Evolutionary conservation across 306 rosid species (phyloP), one percentile per base, ranked within the genome.

Genomic region (Urtica urens): DNA sequence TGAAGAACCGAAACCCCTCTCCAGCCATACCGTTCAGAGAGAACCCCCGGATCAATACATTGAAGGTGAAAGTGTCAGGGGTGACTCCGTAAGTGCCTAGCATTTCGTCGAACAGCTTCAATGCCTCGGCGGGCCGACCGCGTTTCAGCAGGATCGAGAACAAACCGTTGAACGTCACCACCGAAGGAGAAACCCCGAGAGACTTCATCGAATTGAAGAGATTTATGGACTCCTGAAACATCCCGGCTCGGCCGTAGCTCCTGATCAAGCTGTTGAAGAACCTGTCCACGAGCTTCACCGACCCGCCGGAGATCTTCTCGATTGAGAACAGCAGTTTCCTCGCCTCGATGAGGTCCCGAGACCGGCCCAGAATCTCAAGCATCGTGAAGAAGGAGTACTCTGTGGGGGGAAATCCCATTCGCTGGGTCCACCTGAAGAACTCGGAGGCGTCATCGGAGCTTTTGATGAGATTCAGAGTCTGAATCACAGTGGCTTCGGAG

Each of bases 21-120:
- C 77, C 86, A 43, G 82, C 78, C 90, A 72, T 74, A 22, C 72
- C 60, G 59, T 72, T 86, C 78, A 70, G 72, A 62, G 90, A 86
- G 43, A 82, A 82, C 44, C 96, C 94, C 34, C 81, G 68, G n/a
- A 86, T 86, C 86, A 86, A 72, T 58, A 77, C 67, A 50, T 86
- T 86, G 35, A 65, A 79, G 0, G 94, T 82, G 22, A 28, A 72
- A 0, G 71, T 49, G 53, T 86, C 77, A 0, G 96, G 96, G 0
- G 56, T 43, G 48, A 82, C 87, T 33, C 96, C 96, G 34, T 72
- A 86, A 0, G 79, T 82, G 15, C 60, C 30, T 19, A 79, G 86
- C 94, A 86, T 82, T 69, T 86, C 96, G 47, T 82, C 73, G 69
- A 62, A 82, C 57, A 82, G 58, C 26, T 43, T 53, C 60, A 43